Evolutionary conservation across 2,329 filamentous ascomycete genomes (phyloP).

Genomic region (Chaetomium sp.): DNA sequence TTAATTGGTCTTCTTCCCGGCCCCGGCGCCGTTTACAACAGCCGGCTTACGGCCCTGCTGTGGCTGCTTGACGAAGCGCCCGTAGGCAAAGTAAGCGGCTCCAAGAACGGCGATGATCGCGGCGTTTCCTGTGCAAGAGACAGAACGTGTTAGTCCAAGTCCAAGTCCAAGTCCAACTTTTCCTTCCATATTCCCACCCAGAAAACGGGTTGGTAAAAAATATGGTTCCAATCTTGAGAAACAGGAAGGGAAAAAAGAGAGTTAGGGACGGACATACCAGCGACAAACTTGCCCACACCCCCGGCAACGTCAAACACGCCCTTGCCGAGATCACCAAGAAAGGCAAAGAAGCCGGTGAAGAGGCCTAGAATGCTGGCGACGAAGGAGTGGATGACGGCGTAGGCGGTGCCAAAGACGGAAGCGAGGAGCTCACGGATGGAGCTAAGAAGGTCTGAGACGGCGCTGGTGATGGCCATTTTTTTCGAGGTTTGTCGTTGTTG

Average conservation of each 20-base stretch:
- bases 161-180: too few species aligned
- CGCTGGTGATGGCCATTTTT: constrained; percentile 24
- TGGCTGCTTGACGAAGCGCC: constrained; percentile 19
- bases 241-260: too few species aligned
- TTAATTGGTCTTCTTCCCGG: constrained; percentile 21
- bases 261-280: constrained; percentile 16
- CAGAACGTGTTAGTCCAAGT: not conserved
- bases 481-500: not conserved
- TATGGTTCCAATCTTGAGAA: too few species aligned
- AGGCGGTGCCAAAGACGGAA: constrained; percentile 21
- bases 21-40: constrained; percentile 8
- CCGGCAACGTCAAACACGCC: constrained; percentile 23
- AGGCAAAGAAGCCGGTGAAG: constrained; percentile 21
- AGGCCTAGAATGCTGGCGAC: constrained; percentile 19
- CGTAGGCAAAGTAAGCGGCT: constrained; percentile 23
- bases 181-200: not conserved
- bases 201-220: too few species aligned
- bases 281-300: constrained; percentile 24
- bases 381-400: constrained; percentile 22
- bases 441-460: constrained; percentile 23
- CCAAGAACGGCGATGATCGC: constrained; percentile 28
- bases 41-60: constrained; percentile 14
- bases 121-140: constrained; percentile 19
- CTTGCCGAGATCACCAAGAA: constrained; percentile 21
- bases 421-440: constrained; percentile 25